These are phyloP conservation scores for Talinum fruticosum DNA, from an alignment of 148 eudicot genomes.

Conservation along the genomic window DNA sequence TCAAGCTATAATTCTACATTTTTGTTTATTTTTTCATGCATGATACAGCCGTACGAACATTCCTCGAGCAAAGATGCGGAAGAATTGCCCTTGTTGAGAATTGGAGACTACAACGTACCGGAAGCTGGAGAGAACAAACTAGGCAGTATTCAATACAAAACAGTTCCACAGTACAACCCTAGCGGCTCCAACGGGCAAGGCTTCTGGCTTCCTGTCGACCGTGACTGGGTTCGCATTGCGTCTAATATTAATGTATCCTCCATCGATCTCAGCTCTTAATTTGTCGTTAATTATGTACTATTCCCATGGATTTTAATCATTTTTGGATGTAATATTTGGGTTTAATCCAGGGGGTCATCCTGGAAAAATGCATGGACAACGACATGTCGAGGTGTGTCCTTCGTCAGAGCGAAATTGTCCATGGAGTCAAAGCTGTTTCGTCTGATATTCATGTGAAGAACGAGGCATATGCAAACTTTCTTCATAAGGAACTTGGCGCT, in stretches of 20 bases:
- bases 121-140: slow-evolving; percentile 15
- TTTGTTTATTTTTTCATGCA: too few relatives aligned
- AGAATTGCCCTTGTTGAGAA: slow-evolving; percentile 5
- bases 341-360: too few relatives aligned
- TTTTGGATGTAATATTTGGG: too few relatives aligned
- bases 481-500: slow-evolving; percentile 10
- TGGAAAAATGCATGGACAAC: neutral
- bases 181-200: neutral
- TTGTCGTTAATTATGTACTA: too few relatives aligned
- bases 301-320: too few relatives aligned
- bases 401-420: neutral
- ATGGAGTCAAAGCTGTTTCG: slow-evolving; percentile 11
- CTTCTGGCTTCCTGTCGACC: slow-evolving; percentile 10
- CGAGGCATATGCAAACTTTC: slow-evolving; percentile 15
- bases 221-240: neutral
- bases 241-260: neutral
- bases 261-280: neutral
- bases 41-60: neutral
- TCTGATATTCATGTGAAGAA: slow-evolving; percentile 20
- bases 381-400: neutral
- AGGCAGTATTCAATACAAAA: neutral
- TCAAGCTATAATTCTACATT: too few relatives aligned
- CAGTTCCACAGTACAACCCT: neutral
- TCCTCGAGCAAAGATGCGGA: neutral
- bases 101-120: slow-evolving; percentile 21